Conservation (phyloP, 2,329 filamentous ascomycete genomes). For the Ramularia collo-cygni region DNA sequence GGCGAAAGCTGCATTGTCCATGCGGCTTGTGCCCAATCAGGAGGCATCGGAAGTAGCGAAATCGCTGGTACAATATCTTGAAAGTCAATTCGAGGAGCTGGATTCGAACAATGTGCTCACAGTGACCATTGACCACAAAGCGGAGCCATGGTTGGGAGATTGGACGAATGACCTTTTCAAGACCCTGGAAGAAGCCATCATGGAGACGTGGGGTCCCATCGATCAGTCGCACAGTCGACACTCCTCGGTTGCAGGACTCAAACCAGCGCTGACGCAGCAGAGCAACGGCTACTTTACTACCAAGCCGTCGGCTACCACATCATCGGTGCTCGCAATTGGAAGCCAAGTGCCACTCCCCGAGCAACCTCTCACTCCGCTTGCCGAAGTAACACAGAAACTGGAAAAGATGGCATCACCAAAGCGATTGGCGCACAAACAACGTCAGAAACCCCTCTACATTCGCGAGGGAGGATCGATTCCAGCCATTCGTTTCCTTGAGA, state of each 20-base stretch:
- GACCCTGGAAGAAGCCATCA: slow-evolving; percentile 77
- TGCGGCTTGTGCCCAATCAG: slow-evolving; percentile 90
- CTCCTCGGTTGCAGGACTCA: slow-evolving; percentile 12
- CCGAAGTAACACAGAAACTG: slow-evolving; percentile 20
- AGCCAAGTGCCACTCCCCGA: slow-evolving; percentile 30
- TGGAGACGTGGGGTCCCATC: slow-evolving; percentile 70
- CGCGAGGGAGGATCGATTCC: slow-evolving; percentile 93
- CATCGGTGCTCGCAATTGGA: slow-evolving; percentile 45
- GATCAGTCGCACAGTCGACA: slow-evolving; percentile 20
- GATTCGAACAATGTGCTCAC: slow-evolving; percentile 74
- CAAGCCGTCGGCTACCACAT: slow-evolving; percentile 44
- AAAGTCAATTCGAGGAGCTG: slow-evolving; percentile 64
- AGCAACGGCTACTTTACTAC: slow-evolving; percentile 16
- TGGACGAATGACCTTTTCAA: slow-evolving; percentile 85
- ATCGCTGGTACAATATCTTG: slow-evolving; percentile 60
- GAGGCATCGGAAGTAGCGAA: slow-evolving; percentile 71
- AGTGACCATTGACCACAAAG: slow-evolving; percentile 83
- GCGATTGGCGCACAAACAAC: slow-evolving; percentile 27
- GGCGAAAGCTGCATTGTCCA: slow-evolving; percentile 79
- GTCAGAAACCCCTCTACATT: slow-evolving; percentile 73
- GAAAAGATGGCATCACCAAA: slow-evolving; percentile 18
- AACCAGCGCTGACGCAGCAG: slow-evolving; percentile 7
- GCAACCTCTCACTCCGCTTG: slow-evolving; percentile 17
- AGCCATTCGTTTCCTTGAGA: slow-evolving; percentile 87
- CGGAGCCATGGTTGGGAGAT: slow-evolving; percentile 85